Evolutionary conservation across 2,329 filamentous ascomycete genomes (phyloP).

Genomic region (Lasiodiplodia sp.): DNA sequence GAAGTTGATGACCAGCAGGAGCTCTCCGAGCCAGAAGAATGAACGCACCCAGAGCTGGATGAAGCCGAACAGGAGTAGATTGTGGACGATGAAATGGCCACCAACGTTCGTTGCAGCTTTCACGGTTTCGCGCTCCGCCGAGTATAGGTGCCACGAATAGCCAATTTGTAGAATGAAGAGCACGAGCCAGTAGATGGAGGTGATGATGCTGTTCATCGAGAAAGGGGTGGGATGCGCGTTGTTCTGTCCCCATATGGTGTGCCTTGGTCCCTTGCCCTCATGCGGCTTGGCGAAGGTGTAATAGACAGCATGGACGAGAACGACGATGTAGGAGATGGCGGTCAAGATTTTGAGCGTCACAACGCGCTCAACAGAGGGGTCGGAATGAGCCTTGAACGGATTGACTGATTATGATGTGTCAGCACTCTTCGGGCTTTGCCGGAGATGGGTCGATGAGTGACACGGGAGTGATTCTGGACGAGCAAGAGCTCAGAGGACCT

Average conservation of each 20-base stretch:
- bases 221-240: conserved; percentile 73
- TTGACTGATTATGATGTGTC: conserved; percentile 62
- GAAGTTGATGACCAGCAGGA: conserved; percentile 81
- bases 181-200: conserved; percentile 78
- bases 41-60: conserved; percentile 82
- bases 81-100: conserved; percentile 84
- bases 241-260: conserved; percentile 80
- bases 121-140: conserved; percentile 66
- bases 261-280: conserved; percentile 62
- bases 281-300: conserved; percentile 72
- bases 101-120: conserved; percentile 78
- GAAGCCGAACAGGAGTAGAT: conserved; percentile 81
- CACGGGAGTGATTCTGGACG: not conserved
- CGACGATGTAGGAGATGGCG: conserved; percentile 75
- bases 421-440: conserved; percentile 10
- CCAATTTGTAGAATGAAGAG: conserved; percentile 78
- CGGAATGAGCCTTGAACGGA: conserved; percentile 76
- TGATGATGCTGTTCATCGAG: conserved; percentile 70
- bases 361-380: conserved; percentile 67
- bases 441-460: not conserved
- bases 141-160: conserved; percentile 81
- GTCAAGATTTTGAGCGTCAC: conserved; percentile 79
- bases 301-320: conserved; percentile 75
- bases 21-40: conserved; percentile 76
- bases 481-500: not conserved